Base-by-base conservation (phyloP, 768 basidiomycete species). In the Chalciporus piperatus region DNA sequence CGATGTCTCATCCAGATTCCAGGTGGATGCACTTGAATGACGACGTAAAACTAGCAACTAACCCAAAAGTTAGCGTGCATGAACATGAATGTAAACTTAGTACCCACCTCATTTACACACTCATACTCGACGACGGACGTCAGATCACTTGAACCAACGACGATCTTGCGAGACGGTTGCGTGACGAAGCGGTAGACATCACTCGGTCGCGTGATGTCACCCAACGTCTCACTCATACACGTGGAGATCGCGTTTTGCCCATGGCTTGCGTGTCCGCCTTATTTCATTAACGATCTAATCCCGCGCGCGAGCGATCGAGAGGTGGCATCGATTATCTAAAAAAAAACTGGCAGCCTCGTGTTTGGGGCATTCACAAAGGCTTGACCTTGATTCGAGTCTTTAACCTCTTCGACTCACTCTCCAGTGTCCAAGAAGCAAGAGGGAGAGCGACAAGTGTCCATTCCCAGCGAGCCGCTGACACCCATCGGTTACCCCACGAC, bases 281-380 rank as follows among this genome's bases (percentile, higher is more conserved):
- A 35, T 41, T 35, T 37, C 35, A 37, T 37, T 37, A 61, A 54
- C 41, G 45, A 50, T 65, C 62, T 61, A 46, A 41, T 47, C 53
- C 52, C 27, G 41, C 52, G 41, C 27, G 41, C 52, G 41, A 51
- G 41, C 37, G 58, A 65, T 60, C 47, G 48, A 32, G 40, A 51
- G 33, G 51, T 41, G 56, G 40, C 54, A 54, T 45, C 40, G 52
- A 55, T 68, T 62, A 68, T 65, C 64, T 58, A 67, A 67, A 62
- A 50, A 0, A 40, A 45, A 44, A n/a, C n/a, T 59, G 4, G 54
- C 50, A 48, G 54, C 66, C 66, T 68, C 66, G 53, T 66, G 66
- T 56, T 53, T 12, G 40, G 41, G 37, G 61, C 58, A 40, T 68
- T 67, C 48, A 56, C 49, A 50, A 55, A 48, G 59, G 51, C 53